phyloP scores from a whole-genome alignment of 805 yeast species.

The Metschnikowia cubensis region DNA sequence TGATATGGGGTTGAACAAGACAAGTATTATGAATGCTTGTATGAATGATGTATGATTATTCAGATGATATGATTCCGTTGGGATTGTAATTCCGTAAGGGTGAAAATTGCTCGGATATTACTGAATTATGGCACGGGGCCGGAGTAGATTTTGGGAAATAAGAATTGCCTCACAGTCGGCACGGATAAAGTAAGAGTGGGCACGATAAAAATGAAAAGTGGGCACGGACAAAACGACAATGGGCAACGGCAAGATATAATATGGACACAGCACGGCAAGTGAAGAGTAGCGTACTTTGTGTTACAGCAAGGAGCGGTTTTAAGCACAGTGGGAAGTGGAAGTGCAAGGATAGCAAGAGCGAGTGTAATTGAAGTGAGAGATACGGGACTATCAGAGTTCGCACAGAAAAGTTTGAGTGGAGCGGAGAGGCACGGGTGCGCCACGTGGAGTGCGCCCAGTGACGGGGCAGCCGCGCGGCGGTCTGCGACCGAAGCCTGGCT shows the following conservation, averaged over 20 bases:
- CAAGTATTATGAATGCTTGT: too few relatives aligned
- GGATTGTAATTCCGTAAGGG: too few relatives aligned
- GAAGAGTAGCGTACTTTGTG: background rate
- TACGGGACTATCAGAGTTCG: constrained; percentile 1
- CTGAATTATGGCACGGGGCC: background rate
- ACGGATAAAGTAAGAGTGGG: background rate
- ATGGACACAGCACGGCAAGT: background rate
- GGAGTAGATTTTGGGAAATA: too few relatives aligned
- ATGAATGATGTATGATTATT: too few relatives aligned
- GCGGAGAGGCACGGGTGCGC: constrained; percentile 1
- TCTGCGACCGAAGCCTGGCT: background rate
- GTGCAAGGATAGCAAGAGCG: background rate
- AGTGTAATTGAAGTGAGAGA: background rate
- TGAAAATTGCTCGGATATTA: too few relatives aligned
- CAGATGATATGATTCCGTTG: too few relatives aligned
- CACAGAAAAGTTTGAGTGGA: constrained; percentile 3
- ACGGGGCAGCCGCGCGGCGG: background rate
- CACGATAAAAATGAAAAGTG: background rate
- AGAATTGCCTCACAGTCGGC: background rate
- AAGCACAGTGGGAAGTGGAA: background rate
- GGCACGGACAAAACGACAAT: too few relatives aligned
- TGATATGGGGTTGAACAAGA: too few relatives aligned
- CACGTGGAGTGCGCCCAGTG: background rate
- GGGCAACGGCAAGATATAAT: background rate
- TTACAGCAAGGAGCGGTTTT: background rate